Conservation (phyloP, 2,329 filamentous ascomycete species). For the Fusarium pseudonygamai region DNA sequence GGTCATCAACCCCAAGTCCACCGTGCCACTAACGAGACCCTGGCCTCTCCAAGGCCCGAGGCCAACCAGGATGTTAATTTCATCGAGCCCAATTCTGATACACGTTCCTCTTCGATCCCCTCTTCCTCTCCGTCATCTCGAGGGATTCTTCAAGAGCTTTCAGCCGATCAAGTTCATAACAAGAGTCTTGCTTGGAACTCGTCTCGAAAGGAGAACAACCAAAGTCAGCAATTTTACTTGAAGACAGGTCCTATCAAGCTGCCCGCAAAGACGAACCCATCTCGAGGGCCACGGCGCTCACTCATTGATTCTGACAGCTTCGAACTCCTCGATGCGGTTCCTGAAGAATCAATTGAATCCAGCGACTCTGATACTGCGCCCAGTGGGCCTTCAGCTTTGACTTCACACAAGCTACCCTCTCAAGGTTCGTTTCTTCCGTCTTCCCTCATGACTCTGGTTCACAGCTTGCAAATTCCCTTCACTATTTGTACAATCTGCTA, state of each 20-base stretch:
- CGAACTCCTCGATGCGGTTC: conserved; percentile 47
- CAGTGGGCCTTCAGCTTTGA: neutral
- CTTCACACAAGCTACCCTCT: neutral
- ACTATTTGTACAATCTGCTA: conserved; percentile 13
- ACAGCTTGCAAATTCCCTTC: neutral
- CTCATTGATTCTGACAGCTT: conserved; percentile 47
- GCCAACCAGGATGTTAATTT: conserved; percentile 33
- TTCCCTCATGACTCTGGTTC: neutral
- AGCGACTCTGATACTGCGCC: conserved; percentile 6
- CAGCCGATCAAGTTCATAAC: conserved; percentile 41
- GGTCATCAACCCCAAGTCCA: conserved; percentile 38
- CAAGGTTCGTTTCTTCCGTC: conserved; percentile 29
- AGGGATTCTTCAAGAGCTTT: conserved; percentile 43
- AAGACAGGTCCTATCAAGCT: conserved; percentile 24
- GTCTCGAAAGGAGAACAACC: neutral
- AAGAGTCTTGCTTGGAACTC: conserved; percentile 25
- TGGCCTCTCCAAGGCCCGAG: conserved; percentile 10
- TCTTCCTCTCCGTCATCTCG: conserved; percentile 27
- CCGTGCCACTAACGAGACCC: conserved; percentile 27
- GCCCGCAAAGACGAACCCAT: conserved; percentile 13
- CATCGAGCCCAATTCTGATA: conserved; percentile 25
- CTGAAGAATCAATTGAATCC: conserved; percentile 42
- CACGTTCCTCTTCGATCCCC: conserved; percentile 25
- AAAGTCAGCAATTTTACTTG: neutral
- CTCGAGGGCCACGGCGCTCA: conserved; percentile 45